phyloP scores from a whole-genome alignment of 2,329 filamentous ascomycete species.

The Fusarium oxysporum region DNA sequence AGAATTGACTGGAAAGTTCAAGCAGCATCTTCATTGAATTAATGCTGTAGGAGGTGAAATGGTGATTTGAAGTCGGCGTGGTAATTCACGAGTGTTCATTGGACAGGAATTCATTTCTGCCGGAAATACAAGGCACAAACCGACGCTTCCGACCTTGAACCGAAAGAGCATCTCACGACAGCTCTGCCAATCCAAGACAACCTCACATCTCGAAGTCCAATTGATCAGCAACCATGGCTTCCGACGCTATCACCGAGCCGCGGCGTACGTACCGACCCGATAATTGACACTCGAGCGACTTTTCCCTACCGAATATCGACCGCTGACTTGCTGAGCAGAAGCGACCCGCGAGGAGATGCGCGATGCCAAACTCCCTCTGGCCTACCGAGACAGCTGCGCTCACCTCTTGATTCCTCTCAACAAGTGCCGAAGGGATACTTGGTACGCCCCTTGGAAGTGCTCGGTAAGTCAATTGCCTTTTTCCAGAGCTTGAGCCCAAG shows the following conservation, averaged over 20 bases:
- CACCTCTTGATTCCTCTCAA: conserved; percentile 96
- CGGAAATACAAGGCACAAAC: conserved; percentile 43
- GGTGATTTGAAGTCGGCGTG: conserved; percentile 23
- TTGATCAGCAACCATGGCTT: conserved; percentile 53
- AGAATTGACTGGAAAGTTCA: background rate
- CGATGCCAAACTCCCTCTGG: conserved; percentile 85
- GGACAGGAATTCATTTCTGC: conserved; percentile 35
- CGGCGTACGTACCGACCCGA: conserved; percentile 51
- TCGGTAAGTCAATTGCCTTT: conserved; percentile 71
- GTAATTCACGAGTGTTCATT: conserved; percentile 45
- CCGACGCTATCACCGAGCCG: conserved; percentile 52
- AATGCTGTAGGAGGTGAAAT: background rate
- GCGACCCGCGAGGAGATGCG: conserved; percentile 94
- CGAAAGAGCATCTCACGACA: conserved; percentile 45
- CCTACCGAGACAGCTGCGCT: conserved; percentile 96
- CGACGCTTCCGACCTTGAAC: conserved; percentile 47
- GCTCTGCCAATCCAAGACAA: conserved; percentile 43
- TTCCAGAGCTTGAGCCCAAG: conserved; percentile 8
- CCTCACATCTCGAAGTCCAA: conserved; percentile 49
- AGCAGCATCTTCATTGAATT: background rate
- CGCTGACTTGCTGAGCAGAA: conserved; percentile 58
- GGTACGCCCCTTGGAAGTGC: conserved; percentile 98
- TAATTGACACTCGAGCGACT: conserved; percentile 1
- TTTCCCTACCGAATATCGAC: conserved; percentile 27
- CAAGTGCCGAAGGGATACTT: conserved; percentile 90